Conservation (phyloP, 129 eudicot genomes). For the Apium graveolens region DNA sequence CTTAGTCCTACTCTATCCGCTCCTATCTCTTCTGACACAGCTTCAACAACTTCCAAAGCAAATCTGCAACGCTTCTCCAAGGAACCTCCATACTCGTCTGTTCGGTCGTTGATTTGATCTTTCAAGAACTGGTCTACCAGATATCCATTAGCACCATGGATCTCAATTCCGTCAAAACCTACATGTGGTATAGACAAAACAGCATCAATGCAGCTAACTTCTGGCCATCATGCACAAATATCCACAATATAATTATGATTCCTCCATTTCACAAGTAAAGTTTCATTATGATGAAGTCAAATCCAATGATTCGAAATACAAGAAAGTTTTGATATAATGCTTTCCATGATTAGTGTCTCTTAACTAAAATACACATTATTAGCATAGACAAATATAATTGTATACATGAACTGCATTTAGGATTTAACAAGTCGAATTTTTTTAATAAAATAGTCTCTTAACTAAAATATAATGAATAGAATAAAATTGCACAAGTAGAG, state of each 20-base stretch:
- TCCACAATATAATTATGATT: too few species aligned
- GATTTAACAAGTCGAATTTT: neutral
- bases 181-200: neutral
- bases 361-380: too few species aligned
- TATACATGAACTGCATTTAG: neutral
- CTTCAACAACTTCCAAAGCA: slow-evolving; percentile 29
- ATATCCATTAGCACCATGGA: slow-evolving; percentile 42
- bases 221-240: too few species aligned
- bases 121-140: slow-evolving; percentile 39
- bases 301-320: neutral
- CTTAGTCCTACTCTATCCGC: slow-evolving; percentile 24
- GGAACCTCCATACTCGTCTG: slow-evolving; percentile 34
- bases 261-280: neutral
- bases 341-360: neutral
- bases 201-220: neutral
- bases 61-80: slow-evolving; percentile 34
- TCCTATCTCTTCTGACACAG: slow-evolving; percentile 28
- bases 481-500: neutral
- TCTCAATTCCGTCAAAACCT: slow-evolving; percentile 49
- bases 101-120: slow-evolving; percentile 36
- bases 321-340: neutral
- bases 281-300: neutral
- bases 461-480: too few species aligned
- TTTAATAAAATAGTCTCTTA: too few species aligned
- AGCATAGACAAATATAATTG: neutral